Conservation (phyloP, 805 yeast genomes). For the Wickerhamomyces pijperi region DNA sequence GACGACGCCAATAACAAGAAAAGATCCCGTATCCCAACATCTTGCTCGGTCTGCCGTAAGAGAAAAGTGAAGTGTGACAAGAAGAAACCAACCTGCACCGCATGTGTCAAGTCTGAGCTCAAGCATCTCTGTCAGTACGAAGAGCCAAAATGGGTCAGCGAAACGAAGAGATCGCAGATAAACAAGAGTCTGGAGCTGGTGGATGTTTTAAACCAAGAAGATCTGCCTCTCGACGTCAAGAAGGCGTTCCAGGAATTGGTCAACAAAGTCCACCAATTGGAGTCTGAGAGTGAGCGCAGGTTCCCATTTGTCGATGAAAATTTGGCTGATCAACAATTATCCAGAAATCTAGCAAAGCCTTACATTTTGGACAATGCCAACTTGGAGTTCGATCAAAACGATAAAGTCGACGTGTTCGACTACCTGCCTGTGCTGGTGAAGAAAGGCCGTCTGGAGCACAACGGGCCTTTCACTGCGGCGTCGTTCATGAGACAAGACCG, state of each 20-base stretch:
- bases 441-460: constrained; percentile 30
- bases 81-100: constrained; percentile 40
- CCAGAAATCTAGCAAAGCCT: not conserved
- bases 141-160: constrained; percentile 41
- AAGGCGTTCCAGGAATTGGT: not conserved
- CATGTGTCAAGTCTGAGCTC: constrained; percentile 46
- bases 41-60: constrained; percentile 36
- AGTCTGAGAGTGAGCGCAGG: not conserved
- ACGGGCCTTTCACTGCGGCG: constrained; percentile 43
- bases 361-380: not conserved
- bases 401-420: constrained; percentile 31
- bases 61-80: constrained; percentile 37
- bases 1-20: constrained; percentile 20
- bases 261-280: not conserved
- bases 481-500: constrained; percentile 37
- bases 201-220: not conserved
- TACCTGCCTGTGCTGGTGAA: constrained; percentile 30
- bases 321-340: not conserved
- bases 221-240: not conserved
- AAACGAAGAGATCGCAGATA: not conserved
- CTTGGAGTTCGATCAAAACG: constrained; percentile 20
- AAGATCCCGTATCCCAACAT: constrained; percentile 36
- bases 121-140: constrained; percentile 43
- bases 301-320: not conserved
- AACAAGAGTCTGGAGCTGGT: not conserved